These are phyloP conservation scores for Agapanthus africanus DNA, from an alignment of 106 monocot species.

Conservation along the genomic window DNA sequence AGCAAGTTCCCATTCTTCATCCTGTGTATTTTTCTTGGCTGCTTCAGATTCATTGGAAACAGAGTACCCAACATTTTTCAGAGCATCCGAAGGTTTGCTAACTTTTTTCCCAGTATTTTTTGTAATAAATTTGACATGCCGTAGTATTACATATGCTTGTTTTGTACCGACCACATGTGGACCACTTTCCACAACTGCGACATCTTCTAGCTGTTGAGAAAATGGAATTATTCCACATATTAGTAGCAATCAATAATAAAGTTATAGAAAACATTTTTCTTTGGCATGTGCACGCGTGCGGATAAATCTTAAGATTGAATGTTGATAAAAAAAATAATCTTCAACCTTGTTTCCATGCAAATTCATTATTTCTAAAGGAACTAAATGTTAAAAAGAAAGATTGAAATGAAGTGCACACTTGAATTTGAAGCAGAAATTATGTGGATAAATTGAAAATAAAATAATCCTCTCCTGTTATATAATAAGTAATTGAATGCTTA, in stretches of 20 bases:
- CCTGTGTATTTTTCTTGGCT: constrained; percentile 8
- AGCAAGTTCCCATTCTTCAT: constrained; percentile 23
- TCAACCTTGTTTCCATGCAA: no score
- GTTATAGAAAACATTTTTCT: not conserved
- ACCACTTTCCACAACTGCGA: constrained; percentile 66
- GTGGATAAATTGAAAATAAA: no score
- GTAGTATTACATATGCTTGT: constrained; percentile 60
- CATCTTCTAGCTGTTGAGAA: constrained; percentile 49
- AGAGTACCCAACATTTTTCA: constrained; percentile 13
- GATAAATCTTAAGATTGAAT: not conserved
- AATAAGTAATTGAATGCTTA: no score
- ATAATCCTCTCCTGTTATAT: no score
- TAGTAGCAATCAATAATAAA: not conserved
- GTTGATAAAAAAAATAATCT: not conserved
- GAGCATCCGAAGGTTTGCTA: constrained; percentile 31
- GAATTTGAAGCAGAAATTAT: no score
- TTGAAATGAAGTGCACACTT: no score
- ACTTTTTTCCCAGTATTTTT: constrained; percentile 63
- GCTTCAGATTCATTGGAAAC: not conserved
- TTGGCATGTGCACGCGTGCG: not conserved
- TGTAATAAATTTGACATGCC: constrained; percentile 44
- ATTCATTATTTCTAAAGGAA: no score
- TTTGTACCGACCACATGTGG: constrained; percentile 51
- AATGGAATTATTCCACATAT: not conserved
- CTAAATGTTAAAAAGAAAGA: no score